Evolutionary conservation across 73 alveolate genomes (phyloP).

Genomic region (Paramecium sexaurelia): DNA sequence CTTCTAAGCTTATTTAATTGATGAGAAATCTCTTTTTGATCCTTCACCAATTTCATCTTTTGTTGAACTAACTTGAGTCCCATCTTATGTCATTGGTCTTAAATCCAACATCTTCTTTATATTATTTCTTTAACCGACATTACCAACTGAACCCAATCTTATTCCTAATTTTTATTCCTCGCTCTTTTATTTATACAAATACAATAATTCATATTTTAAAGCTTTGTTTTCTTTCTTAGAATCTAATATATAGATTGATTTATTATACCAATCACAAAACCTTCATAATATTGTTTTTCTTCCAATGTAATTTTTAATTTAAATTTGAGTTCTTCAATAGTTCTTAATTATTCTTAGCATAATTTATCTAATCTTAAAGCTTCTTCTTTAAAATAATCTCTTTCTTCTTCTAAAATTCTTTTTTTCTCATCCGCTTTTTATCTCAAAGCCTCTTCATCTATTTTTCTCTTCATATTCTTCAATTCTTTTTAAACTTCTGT

Average conservation of each 20-base stretch:
- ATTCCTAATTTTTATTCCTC: constrained; percentile 18
- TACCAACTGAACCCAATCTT: constrained; percentile 29
- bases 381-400: constrained; percentile 76
- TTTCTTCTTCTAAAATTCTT: constrained; percentile 67
- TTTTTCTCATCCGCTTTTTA: constrained; percentile 71
- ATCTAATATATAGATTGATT: not conserved
- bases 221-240: constrained; percentile 69
- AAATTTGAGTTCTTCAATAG: constrained; percentile 68
- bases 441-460: constrained; percentile 73
- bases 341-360: constrained; percentile 70
- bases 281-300: constrained; percentile 67
- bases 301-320: constrained; percentile 57
- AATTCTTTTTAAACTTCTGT: constrained; percentile 70
- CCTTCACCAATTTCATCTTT: constrained; percentile 48
- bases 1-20: not conserved
- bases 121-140: not conserved
- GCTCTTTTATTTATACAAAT: constrained; percentile 51
- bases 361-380: constrained; percentile 73
- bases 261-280: constrained; percentile 46
- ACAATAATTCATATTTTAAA: constrained; percentile 61
- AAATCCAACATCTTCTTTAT: not conserved
- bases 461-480: constrained; percentile 70
- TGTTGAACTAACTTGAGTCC: not conserved
- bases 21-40: constrained; percentile 18
- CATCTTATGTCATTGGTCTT: constrained; percentile 23